A percentile compares a stretch with the other conserved stretches of the same genome.
Evolutionary conservation across 1,284 basidiomycete genomes (phyloP).

Genomic region (Tylopilus sp.): DNA sequence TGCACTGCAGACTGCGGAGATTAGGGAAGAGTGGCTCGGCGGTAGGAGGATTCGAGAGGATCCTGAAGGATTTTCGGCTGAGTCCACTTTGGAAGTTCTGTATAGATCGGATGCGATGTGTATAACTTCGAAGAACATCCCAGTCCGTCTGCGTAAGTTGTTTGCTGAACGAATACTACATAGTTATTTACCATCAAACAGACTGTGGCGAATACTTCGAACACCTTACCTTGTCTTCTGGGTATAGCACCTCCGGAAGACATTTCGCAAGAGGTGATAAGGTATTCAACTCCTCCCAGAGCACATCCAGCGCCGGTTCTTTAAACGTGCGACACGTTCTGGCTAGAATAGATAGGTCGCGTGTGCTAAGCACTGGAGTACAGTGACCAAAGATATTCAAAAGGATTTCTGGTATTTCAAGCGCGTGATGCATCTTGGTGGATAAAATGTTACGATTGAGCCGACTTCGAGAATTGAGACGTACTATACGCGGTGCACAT

Average conservation of each 20-base stretch:
- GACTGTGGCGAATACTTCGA: background rate
- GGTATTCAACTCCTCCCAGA: background rate
- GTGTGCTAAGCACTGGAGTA: background rate
- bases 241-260: background rate
- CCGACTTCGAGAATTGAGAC: too few species aligned
- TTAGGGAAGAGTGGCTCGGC: background rate
- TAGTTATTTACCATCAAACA: background rate
- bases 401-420: background rate
- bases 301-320: background rate
- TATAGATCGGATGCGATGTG: background rate
- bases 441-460: too few species aligned
- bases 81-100: background rate
- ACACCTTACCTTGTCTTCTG: background rate
- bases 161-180: background rate
- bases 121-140: background rate
- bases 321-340: background rate
- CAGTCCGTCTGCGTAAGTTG: background rate
- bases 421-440: background rate
- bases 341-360: background rate
- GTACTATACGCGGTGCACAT: too few species aligned
- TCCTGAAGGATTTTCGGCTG: background rate
- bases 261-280: background rate
- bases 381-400: background rate
- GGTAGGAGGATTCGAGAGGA: background rate
- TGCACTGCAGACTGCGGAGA: background rate